These are phyloP conservation scores for Irineochytrium annulatum DNA, from an alignment of 192 early-diverging fungal genomes.

Conservation along the genomic window DNA sequence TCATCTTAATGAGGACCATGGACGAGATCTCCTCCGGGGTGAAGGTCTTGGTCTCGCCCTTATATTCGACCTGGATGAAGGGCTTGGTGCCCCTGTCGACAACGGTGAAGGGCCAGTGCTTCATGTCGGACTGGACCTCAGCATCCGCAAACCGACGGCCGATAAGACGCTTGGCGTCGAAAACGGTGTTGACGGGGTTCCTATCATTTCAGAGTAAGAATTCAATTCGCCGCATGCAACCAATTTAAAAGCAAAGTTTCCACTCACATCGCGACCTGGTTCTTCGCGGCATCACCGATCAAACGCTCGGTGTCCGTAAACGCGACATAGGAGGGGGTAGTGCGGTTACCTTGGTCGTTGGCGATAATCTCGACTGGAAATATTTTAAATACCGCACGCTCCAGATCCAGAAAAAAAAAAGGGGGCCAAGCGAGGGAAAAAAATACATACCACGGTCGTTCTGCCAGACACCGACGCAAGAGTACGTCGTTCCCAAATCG, in stretches of 20 bases:
- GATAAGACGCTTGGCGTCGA: slow-evolving; percentile 98
- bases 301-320: slow-evolving; percentile 98
- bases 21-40: slow-evolving; percentile 96
- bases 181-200: slow-evolving; percentile 91
- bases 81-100: slow-evolving; percentile 85
- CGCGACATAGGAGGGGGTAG: slow-evolving; percentile 93
- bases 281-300: slow-evolving; percentile 99
- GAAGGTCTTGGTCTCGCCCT: slow-evolving; percentile 96
- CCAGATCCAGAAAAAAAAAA: slow-evolving; percentile 1
- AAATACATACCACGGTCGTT: slow-evolving; percentile 50
- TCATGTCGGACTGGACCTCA: slow-evolving; percentile 98
- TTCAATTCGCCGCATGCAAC: neutral
- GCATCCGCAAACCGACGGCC: slow-evolving; percentile 87
- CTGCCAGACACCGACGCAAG: slow-evolving; percentile 65
- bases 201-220: neutral
- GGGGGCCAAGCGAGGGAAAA: neutral
- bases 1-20: slow-evolving; percentile 98
- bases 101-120: slow-evolving; percentile 98
- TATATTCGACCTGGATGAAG: slow-evolving; percentile 83
- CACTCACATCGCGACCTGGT: slow-evolving; percentile 84
- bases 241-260: neutral
- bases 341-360: slow-evolving; percentile 99
- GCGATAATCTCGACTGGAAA: slow-evolving; percentile 85
- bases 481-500: slow-evolving; percentile 98
- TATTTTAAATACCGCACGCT: neutral